Conservation (phyloP, 148 eudicot species). For the Salicornia ramosissima region DNA sequence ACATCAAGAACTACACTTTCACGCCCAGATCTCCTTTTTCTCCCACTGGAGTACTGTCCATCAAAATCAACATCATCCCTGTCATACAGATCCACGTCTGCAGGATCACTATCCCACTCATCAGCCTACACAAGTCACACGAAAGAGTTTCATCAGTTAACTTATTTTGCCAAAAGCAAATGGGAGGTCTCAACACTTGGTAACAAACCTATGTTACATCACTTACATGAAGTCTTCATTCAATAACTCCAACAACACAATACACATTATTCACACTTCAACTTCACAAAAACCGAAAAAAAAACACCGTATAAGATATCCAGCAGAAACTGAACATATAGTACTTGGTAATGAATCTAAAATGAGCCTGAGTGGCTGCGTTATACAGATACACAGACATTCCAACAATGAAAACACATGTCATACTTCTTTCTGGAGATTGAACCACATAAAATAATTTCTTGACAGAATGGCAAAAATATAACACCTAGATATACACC, state of each 20-base stretch:
- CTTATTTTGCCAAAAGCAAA: neutral
- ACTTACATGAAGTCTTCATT: neutral
- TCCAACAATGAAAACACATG: neutral
- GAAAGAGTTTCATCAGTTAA: slow-evolving; percentile 5
- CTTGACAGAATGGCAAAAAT: neutral
- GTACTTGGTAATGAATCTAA: neutral
- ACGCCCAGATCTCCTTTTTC: slow-evolving; percentile 81
- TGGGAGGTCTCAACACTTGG: neutral
- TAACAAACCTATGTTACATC: neutral
- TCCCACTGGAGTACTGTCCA: slow-evolving; percentile 99
- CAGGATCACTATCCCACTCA: slow-evolving; percentile 98
- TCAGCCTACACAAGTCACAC: slow-evolving; percentile 57
- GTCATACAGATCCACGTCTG: slow-evolving; percentile 96
- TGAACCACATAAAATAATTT: neutral
- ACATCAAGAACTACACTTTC: slow-evolving; percentile 68
- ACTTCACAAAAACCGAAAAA: no score
- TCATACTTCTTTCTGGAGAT: neutral
- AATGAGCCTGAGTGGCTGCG: neutral
- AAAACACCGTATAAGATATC: no score
- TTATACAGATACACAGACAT: neutral
- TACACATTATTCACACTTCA: no score
- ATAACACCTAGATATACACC: neutral
- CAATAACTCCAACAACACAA: no score
- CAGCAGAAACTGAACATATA: no score
- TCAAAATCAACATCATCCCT: slow-evolving; percentile 99